Evolutionary conservation across 2,329 filamentous ascomycete species (phyloP), one percentile per base, ranked within the genome.

Genomic region (Phyllachora maydis): DNA sequence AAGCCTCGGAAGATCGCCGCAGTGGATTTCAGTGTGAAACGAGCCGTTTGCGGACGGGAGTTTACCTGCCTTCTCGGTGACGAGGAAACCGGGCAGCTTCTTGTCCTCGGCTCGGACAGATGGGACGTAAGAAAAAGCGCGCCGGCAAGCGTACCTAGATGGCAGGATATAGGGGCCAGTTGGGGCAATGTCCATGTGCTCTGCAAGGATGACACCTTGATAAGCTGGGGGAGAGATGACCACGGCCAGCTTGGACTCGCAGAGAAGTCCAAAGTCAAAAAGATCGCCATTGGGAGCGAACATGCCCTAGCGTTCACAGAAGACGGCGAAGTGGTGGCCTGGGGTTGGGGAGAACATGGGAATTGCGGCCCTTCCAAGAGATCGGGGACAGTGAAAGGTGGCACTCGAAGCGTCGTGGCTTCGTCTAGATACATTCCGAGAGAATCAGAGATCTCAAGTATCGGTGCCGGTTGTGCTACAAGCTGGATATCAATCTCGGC

Each of bases 301-400:
- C 88, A 98, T 45, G 68, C 65, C n/a, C 47, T 95, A 31, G 78
- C 69, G 6, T 46, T 85, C 14, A 68, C 75, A 0, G 49, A 49
- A 7, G 54, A 60, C 11, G 66, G 66, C 2, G 62, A 71, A 23
- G 66, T 92, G 2, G 49, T 90, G 23, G 65, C 78, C 2, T 95
- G 85, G 81, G 88, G 88, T 11, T 98, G 88, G 88, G 83, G 82
- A 2, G 85, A 95, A 47, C 88, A 98, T 49, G 88, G 88, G 2
- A 98, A 98, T 43, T 98, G 88, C 43, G 88, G 88, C 3, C 64
- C 67, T 17, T 54, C 61, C 8, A 65, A 68, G 30, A 51, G 59
- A 11, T 52, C 60, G 30, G 68, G 66, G 23, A n/a, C 73, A 71
- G 32, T 72, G 63, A 7, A 56, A 56, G 29, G n/a, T n/a, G n/a